Conservation (phyloP, 139 green algal species). For the Marvania coccoides region DNA sequence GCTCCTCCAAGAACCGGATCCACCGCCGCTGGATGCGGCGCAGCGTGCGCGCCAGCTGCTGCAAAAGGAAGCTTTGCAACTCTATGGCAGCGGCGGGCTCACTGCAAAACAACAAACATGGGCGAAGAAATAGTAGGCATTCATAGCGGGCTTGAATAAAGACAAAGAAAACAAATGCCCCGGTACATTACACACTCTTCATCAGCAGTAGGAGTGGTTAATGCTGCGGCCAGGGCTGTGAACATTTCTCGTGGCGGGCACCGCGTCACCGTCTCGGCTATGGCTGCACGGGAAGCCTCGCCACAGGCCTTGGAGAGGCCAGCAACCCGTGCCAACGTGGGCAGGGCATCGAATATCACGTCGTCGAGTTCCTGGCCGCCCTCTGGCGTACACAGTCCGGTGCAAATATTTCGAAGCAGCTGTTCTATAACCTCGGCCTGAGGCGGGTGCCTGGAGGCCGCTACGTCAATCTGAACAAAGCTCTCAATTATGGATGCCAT, state of each 20-base stretch:
- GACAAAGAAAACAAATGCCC: too few relatives aligned
- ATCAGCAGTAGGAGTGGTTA: too few relatives aligned
- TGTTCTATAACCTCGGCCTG: not conserved
- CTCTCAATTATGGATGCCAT: not conserved
- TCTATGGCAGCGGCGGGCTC: not conserved
- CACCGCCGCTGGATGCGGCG: slow-evolving; percentile 7
- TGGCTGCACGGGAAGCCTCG: not conserved
- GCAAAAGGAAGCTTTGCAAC: slow-evolving; percentile 9
- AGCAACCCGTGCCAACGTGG: not conserved
- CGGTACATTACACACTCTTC: too few relatives aligned
- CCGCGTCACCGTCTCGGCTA: not conserved
- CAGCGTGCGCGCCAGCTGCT: slow-evolving; percentile 1
- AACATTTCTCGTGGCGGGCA: slow-evolving; percentile 16
- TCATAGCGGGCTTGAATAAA: too few relatives aligned
- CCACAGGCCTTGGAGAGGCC: not conserved
- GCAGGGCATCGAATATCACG: not conserved
- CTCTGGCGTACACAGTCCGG: not conserved
- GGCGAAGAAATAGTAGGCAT: not conserved
- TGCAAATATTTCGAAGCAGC: not conserved
- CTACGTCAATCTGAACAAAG: not conserved
- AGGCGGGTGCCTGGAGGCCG: not conserved
- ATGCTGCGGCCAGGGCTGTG: not conserved
- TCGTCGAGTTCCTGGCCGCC: not conserved
- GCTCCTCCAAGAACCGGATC: slow-evolving; percentile 3
- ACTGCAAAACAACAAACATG: not conserved